Evolutionary conservation across 768 basidiomycete genomes (phyloP), one percentile per base, ranked within the genome.

Genomic region (Mycena rosella): DNA sequence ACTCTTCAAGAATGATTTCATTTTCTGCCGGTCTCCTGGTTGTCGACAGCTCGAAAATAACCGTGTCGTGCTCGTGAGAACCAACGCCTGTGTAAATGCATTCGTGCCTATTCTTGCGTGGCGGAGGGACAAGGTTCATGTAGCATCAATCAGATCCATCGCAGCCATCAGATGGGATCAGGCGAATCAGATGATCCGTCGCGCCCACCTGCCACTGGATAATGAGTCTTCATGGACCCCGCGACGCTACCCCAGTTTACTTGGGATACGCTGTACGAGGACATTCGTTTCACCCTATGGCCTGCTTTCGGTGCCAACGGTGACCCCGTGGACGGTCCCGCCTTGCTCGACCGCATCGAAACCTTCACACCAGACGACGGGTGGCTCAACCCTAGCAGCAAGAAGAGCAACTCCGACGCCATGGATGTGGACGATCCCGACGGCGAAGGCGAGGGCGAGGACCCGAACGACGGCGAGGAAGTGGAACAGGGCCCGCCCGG

Each of bases 191-290:
- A n/a, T n/a, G n/a, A n/a, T n/a, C n/a, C n/a, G n/a, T n/a, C n/a
- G n/a, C n/a, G n/a, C n/a, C n/a, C n/a, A n/a, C n/a, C n/a, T n/a
- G n/a, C n/a, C n/a, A n/a, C n/a, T n/a, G n/a, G n/a, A n/a, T n/a
- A n/a, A n/a, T n/a, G n/a, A n/a, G n/a, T n/a, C n/a, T n/a, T n/a
- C n/a, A n/a, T n/a, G n/a, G n/a, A n/a, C n/a, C n/a, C n/a, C n/a
- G 38, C 54, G 54, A 56, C 38, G 54, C 54, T 56, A 13, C 54
- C 38, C 27, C 54, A 42, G 54, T 56, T 56, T 56, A 42, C 54
- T 56, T 56, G 36, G 40, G 40, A 27, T 42, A 14, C 32, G 30
- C 24, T 34, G 20, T 42, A 56, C 26, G 20, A 27, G 5, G 24
- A 1, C 24, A 38, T 56, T 29, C 54, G 24, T 42, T 38, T 22